Evolutionary conservation across 2,329 filamentous ascomycete genomes (phyloP).

Genomic region (Aspergillus piperis): DNA sequence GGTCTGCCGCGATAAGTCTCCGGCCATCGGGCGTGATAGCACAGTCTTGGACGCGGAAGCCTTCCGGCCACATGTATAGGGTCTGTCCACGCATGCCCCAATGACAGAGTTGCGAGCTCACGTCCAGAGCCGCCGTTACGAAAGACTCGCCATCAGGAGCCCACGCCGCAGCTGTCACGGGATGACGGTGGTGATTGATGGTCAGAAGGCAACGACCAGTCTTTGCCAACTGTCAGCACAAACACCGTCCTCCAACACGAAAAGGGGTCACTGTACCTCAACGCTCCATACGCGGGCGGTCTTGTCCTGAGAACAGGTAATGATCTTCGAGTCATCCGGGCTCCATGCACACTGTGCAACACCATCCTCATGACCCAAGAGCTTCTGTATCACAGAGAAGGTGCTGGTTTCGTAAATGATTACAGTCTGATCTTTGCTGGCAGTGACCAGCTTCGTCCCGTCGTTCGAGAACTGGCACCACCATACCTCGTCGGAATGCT

Average conservation of each 20-base stretch:
- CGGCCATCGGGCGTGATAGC: constrained; percentile 79
- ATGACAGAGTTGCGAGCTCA: constrained; percentile 65
- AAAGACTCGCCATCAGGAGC: constrained; percentile 74
- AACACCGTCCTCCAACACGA: neutral
- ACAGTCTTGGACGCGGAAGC: constrained; percentile 78
- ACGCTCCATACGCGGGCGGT: constrained; percentile 75
- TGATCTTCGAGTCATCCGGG: constrained; percentile 81
- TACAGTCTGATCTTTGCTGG: constrained; percentile 72
- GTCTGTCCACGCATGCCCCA: constrained; percentile 67
- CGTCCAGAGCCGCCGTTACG: constrained; percentile 75
- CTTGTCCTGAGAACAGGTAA: constrained; percentile 78
- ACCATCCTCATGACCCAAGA: constrained; percentile 68
- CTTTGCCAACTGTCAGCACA: constrained; percentile 43
- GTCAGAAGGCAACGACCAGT: constrained; percentile 64
- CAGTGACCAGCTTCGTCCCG: constrained; percentile 77
- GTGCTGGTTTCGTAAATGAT: constrained; percentile 78
- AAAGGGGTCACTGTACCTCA: constrained; percentile 49
- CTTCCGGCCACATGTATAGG: constrained; percentile 66
- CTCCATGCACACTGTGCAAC: constrained; percentile 88
- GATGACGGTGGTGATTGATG: constrained; percentile 73
- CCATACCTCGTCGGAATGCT: constrained; percentile 85
- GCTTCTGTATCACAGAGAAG: constrained; percentile 64
- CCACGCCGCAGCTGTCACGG: constrained; percentile 91
- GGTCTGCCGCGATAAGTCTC: constrained; percentile 76
- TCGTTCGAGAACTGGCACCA: constrained; percentile 87